A percentile compares a stretch with the other conserved stretches of the same genome.
Evolutionary conservation across 176 grass and related monocot species (phyloP).

Genomic region (Carex cristatella): DNA sequence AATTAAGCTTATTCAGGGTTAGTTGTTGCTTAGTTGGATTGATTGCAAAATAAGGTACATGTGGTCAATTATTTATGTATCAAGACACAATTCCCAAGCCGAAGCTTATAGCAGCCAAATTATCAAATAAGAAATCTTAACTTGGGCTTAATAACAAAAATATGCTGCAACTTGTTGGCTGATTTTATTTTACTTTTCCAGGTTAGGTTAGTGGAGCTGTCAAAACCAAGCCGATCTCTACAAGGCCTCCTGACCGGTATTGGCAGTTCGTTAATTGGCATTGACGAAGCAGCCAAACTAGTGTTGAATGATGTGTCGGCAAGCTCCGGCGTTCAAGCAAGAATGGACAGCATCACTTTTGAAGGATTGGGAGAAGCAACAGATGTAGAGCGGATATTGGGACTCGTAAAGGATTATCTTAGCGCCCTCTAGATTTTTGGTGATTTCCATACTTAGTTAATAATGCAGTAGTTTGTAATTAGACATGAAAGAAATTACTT

Average conservation of each 20-base stretch:
- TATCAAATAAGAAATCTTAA: neutral
- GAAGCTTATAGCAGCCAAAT: slow-evolving; percentile 14
- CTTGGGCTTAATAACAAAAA: neutral
- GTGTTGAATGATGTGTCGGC: slow-evolving; percentile 50
- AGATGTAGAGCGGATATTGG: slow-evolving; percentile 48
- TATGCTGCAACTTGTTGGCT: slow-evolving; percentile 12
- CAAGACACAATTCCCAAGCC: neutral
- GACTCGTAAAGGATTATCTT: slow-evolving; percentile 54
- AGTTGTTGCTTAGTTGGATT: neutral
- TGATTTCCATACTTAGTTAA: neutral
- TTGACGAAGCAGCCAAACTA: slow-evolving; percentile 54
- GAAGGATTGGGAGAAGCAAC: slow-evolving; percentile 49
- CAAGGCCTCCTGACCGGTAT: slow-evolving; percentile 46
- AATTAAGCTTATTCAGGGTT: neutral
- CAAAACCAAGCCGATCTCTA: slow-evolving; percentile 57
- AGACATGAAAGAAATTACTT: neutral
- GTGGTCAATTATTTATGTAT: neutral
- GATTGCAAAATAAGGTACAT: neutral
- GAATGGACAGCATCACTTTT: slow-evolving; percentile 74
- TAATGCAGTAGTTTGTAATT: neutral
- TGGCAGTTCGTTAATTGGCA: slow-evolving; percentile 56
- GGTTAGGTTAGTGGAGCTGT: slow-evolving; percentile 80
- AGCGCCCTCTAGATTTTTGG: slow-evolving; percentile 31
- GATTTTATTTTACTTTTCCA: slow-evolving; percentile 36
- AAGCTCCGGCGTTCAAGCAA: slow-evolving; percentile 65